Percentiles rank a stretch among this genome's conserved stretches.
These are phyloP conservation scores for Aleurites moluccanus DNA, from an alignment of 441 rosid genomes.

Conservation along the genomic window DNA sequence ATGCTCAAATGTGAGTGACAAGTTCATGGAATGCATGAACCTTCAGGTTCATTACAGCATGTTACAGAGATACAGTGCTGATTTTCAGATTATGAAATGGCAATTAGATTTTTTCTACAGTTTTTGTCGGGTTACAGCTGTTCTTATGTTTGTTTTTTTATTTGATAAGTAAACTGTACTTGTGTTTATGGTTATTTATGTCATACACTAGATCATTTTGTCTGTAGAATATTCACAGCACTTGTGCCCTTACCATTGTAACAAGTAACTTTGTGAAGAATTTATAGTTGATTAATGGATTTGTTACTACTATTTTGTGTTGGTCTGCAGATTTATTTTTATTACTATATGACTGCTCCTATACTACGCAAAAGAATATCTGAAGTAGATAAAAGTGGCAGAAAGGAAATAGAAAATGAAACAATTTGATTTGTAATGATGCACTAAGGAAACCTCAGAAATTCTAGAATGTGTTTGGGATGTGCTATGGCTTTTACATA, in stretches of 20 bases:
- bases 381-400: neutral
- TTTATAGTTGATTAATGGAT: slow-evolving; percentile 23
- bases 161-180: slow-evolving; percentile 19
- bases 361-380: neutral
- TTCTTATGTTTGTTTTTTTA: slow-evolving; percentile 16
- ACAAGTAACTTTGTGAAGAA: slow-evolving; percentile 27
- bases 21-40: slow-evolving; percentile 15
- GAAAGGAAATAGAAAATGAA: neutral
- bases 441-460: neutral
- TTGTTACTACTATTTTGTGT: slow-evolving; percentile 8
- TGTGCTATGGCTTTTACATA: neutral
- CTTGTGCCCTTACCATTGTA: slow-evolving; percentile 29
- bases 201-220: slow-evolving; percentile 22
- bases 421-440: neutral
- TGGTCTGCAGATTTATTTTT: neutral
- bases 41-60: slow-evolving; percentile 23
- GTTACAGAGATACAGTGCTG: slow-evolving; percentile 14
- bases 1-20: slow-evolving; percentile 15
- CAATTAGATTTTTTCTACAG: slow-evolving; percentile 20
- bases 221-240: slow-evolving; percentile 30
- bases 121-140: neutral
- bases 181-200: slow-evolving; percentile 15
- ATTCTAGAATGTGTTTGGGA: neutral
- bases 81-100: slow-evolving; percentile 17
- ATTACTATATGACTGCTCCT: neutral